Evolutionary conservation across 768 basidiomycete genomes (phyloP).

Genomic region (Phanerochaete sordida): DNA sequence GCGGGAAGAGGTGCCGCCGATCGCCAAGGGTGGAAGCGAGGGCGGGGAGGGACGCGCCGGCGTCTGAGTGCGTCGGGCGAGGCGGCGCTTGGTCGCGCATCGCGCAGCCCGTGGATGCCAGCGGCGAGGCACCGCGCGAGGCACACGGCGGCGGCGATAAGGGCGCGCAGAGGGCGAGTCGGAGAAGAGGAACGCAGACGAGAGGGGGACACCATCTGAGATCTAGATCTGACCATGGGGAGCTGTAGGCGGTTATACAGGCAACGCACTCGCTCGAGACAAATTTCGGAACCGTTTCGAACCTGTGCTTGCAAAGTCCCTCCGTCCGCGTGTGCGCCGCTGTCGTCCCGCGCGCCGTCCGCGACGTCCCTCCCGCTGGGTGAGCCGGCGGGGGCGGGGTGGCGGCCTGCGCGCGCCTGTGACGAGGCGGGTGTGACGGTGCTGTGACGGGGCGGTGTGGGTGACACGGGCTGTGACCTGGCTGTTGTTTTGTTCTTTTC

Average conservation of each 20-base stretch:
- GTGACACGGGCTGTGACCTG: not conserved
- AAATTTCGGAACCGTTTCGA: slow-evolving; percentile 1
- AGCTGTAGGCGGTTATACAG: slow-evolving; percentile 3
- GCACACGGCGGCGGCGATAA: slow-evolving; percentile 2
- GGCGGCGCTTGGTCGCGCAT: not conserved
- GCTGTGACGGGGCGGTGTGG: slow-evolving; percentile 2
- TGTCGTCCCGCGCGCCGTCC: not conserved
- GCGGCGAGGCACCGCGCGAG: not conserved
- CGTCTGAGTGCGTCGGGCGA: not conserved
- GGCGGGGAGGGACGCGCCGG: not conserved
- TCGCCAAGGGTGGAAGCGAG: not conserved
- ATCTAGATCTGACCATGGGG: slow-evolving; percentile 8
- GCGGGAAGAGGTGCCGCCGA: not conserved
- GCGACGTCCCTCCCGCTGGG: not conserved
- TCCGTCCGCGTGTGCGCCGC: not conserved
- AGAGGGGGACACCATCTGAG: not conserved
- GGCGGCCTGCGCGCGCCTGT: not conserved
- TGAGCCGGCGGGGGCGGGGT: not conserved
- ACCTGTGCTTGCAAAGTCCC: not conserved
- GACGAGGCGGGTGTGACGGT: not conserved
- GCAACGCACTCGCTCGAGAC: slow-evolving; percentile 4
- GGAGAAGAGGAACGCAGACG: not conserved
- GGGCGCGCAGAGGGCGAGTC: not conserved
- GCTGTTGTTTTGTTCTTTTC: slow-evolving; percentile 6
- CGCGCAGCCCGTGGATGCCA: not conserved